Evolutionary conservation across 345 rosid species (phyloP), one percentile per base, ranked within the genome.

Genomic region (Hypericum androsaemum): DNA sequence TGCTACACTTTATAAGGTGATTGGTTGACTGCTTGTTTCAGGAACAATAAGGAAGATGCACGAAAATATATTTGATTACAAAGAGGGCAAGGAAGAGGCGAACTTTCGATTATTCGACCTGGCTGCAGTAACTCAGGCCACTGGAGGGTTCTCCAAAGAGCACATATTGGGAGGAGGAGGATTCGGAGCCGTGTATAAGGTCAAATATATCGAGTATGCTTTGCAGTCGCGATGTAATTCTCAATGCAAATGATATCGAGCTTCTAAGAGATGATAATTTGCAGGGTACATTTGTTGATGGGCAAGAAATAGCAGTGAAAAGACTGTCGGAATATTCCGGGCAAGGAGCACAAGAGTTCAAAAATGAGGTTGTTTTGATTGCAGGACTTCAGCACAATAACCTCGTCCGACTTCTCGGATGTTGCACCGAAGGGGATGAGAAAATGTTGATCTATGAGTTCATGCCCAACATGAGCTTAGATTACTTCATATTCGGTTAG

Each of bases 91-190:
- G 8, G 62, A 58, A 46, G 74, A 68, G 39, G 13, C 64, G 16
- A 73, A 67, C 50, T 50, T 73, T 12, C 71, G 71, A 5, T 52
- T 58, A 32, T 64, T 70, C 41, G 71, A 77, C 42, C 64, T 65
- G 16, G 45, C 36, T n/a, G 39, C 65, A 1, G 47, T 73, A 53
- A 52, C 50, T 46, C 28, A 46, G 15, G 50, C 50, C 6, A 46
- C 50, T 32, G 22, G 22, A 8, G 8, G 22, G 28, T 46, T 46
- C 50, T 46, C 50, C 28, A 1, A 9, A 5, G 22, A 46, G 5
- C 15, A 46, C 32, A 46, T 13, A 32, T 32, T 46, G 9, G 50
- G 50, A 17, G 16, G 12, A 46, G 50, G 50, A 8, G 50, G 50
- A 13, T 46, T 13, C 22, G 50, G 50, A 46, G 16, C 50, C 7